Evolutionary conservation across 768 basidiomycete species (phyloP).

Genomic region (Megacollybia marginata): DNA sequence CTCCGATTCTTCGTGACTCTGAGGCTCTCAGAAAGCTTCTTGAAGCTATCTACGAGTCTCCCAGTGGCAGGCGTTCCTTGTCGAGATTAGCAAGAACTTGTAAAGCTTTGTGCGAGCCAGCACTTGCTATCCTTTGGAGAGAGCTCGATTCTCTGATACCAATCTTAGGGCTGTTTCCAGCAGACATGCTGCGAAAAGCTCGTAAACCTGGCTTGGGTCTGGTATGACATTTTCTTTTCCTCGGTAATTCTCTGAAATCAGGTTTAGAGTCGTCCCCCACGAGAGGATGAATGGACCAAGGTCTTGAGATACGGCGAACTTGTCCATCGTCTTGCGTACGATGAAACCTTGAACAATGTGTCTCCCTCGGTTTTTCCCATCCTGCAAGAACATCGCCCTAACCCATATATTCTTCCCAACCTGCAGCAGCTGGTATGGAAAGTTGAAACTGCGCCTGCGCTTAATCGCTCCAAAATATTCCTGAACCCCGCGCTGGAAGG

Average conservation of each 20-base stretch:
- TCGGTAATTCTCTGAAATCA: background rate
- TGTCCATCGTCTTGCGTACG: conserved; percentile 62
- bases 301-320: conserved; percentile 62
- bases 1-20: conserved; percentile 53
- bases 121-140: conserved; percentile 67
- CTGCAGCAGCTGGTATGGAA: conserved; percentile 68
- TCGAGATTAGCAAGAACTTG: conserved; percentile 72
- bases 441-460: conserved; percentile 55
- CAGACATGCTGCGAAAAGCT: conserved; percentile 57
- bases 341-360: conserved; percentile 58
- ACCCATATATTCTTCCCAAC: conserved; percentile 59
- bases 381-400: conserved; percentile 57
- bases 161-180: conserved; percentile 65
- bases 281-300: conserved; percentile 60
- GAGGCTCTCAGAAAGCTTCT: conserved; percentile 47
- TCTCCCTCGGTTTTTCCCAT: conserved; percentile 59
- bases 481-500: conserved; percentile 54
- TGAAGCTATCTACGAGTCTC: conserved; percentile 45
- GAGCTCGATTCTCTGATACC: conserved; percentile 73
- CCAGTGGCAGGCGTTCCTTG: conserved; percentile 59
- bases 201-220: conserved; percentile 70
- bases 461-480: conserved; percentile 61
- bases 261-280: conserved; percentile 49
- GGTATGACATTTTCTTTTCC: conserved; percentile 35
- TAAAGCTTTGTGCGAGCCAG: conserved; percentile 63